Base-by-base conservation (phyloP, 2,329 filamentous ascomycete genomes). In the Botrytis fabae region DNA sequence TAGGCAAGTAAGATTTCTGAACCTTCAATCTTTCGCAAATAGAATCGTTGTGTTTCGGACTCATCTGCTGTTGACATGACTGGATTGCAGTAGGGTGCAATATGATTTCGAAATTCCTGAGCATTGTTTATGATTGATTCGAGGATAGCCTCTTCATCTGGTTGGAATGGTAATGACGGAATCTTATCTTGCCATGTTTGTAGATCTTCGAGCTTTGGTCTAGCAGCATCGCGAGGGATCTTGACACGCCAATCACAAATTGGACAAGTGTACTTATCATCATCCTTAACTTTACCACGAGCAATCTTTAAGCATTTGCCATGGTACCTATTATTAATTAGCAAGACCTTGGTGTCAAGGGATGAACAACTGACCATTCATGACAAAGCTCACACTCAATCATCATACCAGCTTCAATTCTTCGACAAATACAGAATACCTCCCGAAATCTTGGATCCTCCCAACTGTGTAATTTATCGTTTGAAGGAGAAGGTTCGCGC, bases 351-450 rank as follows among this genome's bases (percentile, higher is more conserved):
- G 9, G 8, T 14, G 20, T 12, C 38, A 60, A 68, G 9, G 5
- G 48, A 9, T 35, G 32, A 32, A 57, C 42, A 32, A 85, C 90
- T 85, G 82, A 95, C 96, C 96, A 99, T 84, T 99, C 96, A 80
- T 98, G 95, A 82, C 96, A 99, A 57, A 98, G 86, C 81, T 98
- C 96, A 81, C 96, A 99, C 83, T 99, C 96, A 78, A 99, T 98
- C 96, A 99, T 99, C 92, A 98, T 97, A 69, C 96, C 96, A 54
- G 95, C 94, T 82, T 99, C 96, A 10, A 94, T 89, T 75, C 91
- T 93, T 74, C 96, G 90, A 83, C 96, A 99, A 77, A 99, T 97
- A 82, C 96, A 99, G 82, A 98, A 99, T 0, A 98, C 95, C 80
- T 98, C 95, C 51, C 89, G 83, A 72, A 87, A 87, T 46, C 84